phyloP scores from a whole-genome alignment of 495 filamentous ascomycete genomes.

The Tuber calosporum region DNA sequence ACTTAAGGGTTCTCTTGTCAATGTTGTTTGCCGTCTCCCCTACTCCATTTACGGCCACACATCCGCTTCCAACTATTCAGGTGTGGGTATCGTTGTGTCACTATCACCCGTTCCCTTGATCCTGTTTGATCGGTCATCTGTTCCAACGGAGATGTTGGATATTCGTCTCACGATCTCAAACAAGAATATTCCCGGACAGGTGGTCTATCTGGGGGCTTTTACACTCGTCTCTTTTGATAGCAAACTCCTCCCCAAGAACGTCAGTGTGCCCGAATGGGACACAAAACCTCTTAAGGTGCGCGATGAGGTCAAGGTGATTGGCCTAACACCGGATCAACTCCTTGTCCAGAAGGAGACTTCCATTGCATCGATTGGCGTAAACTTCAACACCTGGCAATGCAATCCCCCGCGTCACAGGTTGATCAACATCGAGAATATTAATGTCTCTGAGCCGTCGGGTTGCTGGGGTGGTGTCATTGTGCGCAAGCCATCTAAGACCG shows the following conservation, averaged over 20 bases:
- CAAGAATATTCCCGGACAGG: slow-evolving; percentile 39
- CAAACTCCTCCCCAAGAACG: slow-evolving; percentile 32
- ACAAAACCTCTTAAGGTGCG: slow-evolving; percentile 40
- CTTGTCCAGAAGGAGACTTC: slow-evolving; percentile 40
- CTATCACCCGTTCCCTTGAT: slow-evolving; percentile 40
- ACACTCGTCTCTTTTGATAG: slow-evolving; percentile 40
- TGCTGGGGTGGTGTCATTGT: slow-evolving; percentile 41
- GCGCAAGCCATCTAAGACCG: slow-evolving; percentile 34
- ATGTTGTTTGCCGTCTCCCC: slow-evolving; percentile 41
- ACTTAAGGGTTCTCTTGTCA: slow-evolving; percentile 38
- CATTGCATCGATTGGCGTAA: slow-evolving; percentile 40
- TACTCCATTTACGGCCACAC: slow-evolving; percentile 42
- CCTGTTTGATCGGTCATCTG: slow-evolving; percentile 39
- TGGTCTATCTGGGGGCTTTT: slow-evolving; percentile 40
- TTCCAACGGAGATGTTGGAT: slow-evolving; percentile 42
- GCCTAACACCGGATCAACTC: slow-evolving; percentile 38
- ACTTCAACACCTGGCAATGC: slow-evolving; percentile 43
- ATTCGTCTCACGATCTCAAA: slow-evolving; percentile 41
- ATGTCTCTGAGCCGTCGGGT: slow-evolving; percentile 36
- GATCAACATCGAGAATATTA: slow-evolving; percentile 42
- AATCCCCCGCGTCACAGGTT: slow-evolving; percentile 41
- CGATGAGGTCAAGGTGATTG: slow-evolving; percentile 40
- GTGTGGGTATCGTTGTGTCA: slow-evolving; percentile 40
- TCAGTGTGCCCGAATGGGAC: slow-evolving; percentile 40
- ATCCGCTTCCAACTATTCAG: slow-evolving; percentile 40